Evolutionary conservation across 2,329 filamentous ascomycete species (phyloP).

Genomic region (Cryphonectria nitschkei): DNA sequence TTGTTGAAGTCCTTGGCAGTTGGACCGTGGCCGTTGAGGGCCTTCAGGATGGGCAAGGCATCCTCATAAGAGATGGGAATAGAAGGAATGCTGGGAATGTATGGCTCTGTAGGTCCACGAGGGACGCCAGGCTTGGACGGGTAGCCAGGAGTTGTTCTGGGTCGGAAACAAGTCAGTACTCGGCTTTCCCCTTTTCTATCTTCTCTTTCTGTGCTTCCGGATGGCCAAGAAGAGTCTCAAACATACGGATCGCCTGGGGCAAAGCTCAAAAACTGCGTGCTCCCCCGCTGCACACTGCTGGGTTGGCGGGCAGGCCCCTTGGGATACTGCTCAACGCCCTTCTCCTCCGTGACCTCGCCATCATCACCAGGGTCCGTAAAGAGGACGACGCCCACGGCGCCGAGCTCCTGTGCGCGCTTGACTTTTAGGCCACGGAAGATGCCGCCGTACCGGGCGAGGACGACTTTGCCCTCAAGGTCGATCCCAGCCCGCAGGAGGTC

Average conservation of each 20-base stretch:
- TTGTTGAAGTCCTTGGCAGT: slow-evolving; percentile 68
- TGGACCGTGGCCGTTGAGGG: slow-evolving; percentile 75
- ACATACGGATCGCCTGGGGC: slow-evolving; percentile 60
- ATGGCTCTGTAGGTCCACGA: slow-evolving; percentile 62
- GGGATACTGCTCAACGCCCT: slow-evolving; percentile 74
- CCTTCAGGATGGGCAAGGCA: slow-evolving; percentile 74
- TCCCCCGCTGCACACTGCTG: slow-evolving; percentile 77
- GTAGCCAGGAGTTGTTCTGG: slow-evolving; percentile 75
- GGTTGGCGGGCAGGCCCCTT: slow-evolving; percentile 76
- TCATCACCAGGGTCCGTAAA: slow-evolving; percentile 79
- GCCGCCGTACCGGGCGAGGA: slow-evolving; percentile 74
- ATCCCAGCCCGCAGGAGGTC: slow-evolving; percentile 71
- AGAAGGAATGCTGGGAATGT: slow-evolving; percentile 77
- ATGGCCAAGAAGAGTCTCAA: too few species aligned
- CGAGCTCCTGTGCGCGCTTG: slow-evolving; percentile 78
- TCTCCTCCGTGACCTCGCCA: slow-evolving; percentile 72
- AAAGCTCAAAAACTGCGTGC: slow-evolving; percentile 70
- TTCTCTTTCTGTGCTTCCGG: background rate
- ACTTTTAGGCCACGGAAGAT: slow-evolving; percentile 83
- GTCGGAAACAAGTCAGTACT: background rate
- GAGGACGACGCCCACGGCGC: slow-evolving; percentile 72
- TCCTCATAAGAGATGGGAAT: slow-evolving; percentile 80
- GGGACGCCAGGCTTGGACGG: slow-evolving; percentile 74
- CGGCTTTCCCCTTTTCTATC: too few species aligned
- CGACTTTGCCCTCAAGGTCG: slow-evolving; percentile 75